Evolutionary conservation across 306 rosid genomes (phyloP).

Genomic region (Benincasa hispida): DNA sequence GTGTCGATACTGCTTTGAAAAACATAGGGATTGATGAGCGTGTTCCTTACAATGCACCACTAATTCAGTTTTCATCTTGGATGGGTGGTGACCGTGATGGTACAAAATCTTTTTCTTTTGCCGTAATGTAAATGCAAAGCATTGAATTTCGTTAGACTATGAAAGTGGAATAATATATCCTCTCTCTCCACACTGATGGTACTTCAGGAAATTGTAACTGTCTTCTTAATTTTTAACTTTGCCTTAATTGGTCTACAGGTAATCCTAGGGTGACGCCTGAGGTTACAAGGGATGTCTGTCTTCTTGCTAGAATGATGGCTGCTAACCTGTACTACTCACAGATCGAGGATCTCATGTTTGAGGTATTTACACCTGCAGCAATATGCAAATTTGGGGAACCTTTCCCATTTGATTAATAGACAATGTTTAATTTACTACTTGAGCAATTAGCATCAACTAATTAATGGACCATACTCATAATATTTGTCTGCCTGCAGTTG

Average conservation of each 20-base stretch:
- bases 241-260: conserved; percentile 38
- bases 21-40: conserved; percentile 85
- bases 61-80: conserved; percentile 98
- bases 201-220: neutral
- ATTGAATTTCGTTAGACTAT: neutral
- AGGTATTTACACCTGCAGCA: conserved; percentile 33
- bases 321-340: conserved; percentile 91
- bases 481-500: conserved; percentile 41
- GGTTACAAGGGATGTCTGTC: conserved; percentile 95
- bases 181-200: neutral
- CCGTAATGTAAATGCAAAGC: neutral
- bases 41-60: conserved; percentile 89
- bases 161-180: neutral
- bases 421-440: neutral
- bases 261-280: conserved; percentile 98
- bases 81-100: conserved; percentile 99
- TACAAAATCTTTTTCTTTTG: conserved; percentile 13
- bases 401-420: neutral
- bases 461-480: neutral
- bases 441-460: neutral
- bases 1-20: conserved; percentile 92
- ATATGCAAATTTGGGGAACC: neutral
- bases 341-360: conserved; percentile 98
- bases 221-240: neutral
- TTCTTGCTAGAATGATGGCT: conserved; percentile 99